These are phyloP conservation scores for Phytophthora tentaculata DNA, from an alignment of 352 stramenopile species.

Conservation along the genomic window DNA sequence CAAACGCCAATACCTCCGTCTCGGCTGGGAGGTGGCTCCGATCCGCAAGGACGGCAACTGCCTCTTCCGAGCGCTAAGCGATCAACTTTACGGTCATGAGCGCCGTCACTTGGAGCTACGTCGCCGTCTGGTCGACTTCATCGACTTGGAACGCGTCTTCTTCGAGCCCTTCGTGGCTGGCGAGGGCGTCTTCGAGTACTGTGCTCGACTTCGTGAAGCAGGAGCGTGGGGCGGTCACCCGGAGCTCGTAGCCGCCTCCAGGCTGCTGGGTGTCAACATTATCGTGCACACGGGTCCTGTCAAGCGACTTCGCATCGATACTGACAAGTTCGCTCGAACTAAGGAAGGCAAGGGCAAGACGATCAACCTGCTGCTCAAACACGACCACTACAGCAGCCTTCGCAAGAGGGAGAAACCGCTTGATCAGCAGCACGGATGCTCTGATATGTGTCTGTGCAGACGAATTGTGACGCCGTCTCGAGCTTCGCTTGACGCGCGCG, in stretches of 20 bases:
- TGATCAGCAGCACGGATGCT: constrained; percentile 37
- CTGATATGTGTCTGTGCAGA: constrained; percentile 36
- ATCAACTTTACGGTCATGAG: constrained; percentile 64
- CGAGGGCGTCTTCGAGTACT: constrained; percentile 51
- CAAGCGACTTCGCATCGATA: constrained; percentile 57
- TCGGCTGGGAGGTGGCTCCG: constrained; percentile 43
- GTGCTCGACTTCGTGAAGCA: constrained; percentile 53
- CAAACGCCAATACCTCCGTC: constrained; percentile 45
- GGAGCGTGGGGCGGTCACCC: constrained; percentile 69
- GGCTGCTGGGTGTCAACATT: constrained; percentile 61
- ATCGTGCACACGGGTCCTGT: constrained; percentile 65
- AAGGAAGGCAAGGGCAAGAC: constrained; percentile 43
- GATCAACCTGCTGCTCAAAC: constrained; percentile 53
- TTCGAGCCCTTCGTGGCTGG: constrained; percentile 56
- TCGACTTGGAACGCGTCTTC: constrained; percentile 44
- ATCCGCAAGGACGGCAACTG: constrained; percentile 64
- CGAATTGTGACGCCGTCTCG: constrained; percentile 34
- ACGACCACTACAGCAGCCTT: constrained; percentile 65
- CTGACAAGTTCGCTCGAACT: constrained; percentile 31
- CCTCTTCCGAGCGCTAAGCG: constrained; percentile 66
- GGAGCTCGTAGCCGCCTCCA: constrained; percentile 63
- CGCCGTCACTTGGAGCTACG: constrained; percentile 53
- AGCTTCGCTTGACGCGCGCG: constrained; percentile 33
- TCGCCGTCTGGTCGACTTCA: constrained; percentile 60
- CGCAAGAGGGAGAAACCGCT: constrained; percentile 32